These are phyloP conservation scores for Plasmodium adleri DNA, from an alignment of 169 alveolate species.

Conservation along the genomic window DNA sequence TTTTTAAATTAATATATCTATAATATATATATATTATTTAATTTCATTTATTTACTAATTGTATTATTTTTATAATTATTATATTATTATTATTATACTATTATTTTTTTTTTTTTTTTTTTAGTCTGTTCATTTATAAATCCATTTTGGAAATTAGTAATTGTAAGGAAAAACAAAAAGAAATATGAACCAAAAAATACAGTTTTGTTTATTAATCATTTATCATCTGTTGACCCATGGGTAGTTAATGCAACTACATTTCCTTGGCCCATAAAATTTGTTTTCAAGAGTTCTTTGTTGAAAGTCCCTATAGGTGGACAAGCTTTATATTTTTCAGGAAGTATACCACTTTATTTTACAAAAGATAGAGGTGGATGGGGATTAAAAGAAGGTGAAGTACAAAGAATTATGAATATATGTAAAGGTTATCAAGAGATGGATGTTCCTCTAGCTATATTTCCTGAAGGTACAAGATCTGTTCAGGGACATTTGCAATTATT, in stretches of 20 bases:
- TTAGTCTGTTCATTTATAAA: conserved; percentile 59
- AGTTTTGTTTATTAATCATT: conserved; percentile 79
- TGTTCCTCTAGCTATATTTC: conserved; percentile 83
- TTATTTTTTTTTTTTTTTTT: not conserved
- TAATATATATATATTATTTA: not conserved
- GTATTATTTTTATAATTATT: not conserved
- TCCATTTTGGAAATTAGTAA: conserved; percentile 82
- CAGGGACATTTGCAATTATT: conserved; percentile 89
- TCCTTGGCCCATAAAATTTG: conserved; percentile 80
- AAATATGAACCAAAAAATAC: conserved; percentile 76
- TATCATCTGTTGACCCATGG: conserved; percentile 86
- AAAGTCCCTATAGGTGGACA: conserved; percentile 84
- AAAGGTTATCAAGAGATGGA: conserved; percentile 60
- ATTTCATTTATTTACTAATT: not conserved
- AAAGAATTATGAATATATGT: conserved; percentile 78
- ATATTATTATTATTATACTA: too few relatives aligned
- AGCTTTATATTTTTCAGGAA: conserved; percentile 73
- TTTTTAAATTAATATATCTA: not conserved
- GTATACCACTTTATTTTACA: conserved; percentile 78
- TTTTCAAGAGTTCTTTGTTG: conserved; percentile 79
- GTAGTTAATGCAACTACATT: conserved; percentile 64
- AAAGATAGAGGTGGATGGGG: conserved; percentile 88
- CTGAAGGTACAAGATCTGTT: conserved; percentile 91
- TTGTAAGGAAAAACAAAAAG: conserved; percentile 53
- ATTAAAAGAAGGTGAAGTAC: conserved; percentile 77